Evolutionary conservation across 768 basidiomycete species (phyloP), one percentile per base, ranked within the genome.

Genomic region (Saitozyma podzolica): DNA sequence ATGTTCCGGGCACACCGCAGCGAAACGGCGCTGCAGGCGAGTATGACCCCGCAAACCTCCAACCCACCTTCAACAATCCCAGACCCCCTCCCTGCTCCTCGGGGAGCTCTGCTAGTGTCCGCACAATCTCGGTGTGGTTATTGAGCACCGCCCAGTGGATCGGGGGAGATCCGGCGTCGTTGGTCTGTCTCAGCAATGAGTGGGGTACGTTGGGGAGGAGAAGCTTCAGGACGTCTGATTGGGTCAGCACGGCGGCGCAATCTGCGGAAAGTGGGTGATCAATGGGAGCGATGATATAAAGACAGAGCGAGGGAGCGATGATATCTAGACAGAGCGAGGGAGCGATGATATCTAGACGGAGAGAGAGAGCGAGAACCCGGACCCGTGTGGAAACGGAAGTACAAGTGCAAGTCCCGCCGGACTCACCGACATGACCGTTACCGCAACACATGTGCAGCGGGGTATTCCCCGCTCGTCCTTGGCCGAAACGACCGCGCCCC

Each of bases 91-190:
- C 78, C 60, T 75, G 60, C 57, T 77, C 76, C 55, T 77, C 74
- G 40, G 76, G 66, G 47, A 72, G 41, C 45, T 79, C 74, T 13
- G 73, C 68, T 20, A 80, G 62, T 2, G 66, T 50, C 59, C 77
- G 69, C 8, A 78, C 78, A 56, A 72, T 62, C 20, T 61, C 74
- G 3, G 95, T 84, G 68, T 94, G 93, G 2, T 84, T 82, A 77
- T 96, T 97, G 47, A 92, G 78, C 2, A 89, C 86, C 0, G 93
- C 92, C 93, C 93, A 96, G 73, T 97, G 94, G 7, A 96, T 80
- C 8, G 94, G 84, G 2, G 90, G 94, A 29, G 93, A 94, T 56
- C 86, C 84, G 0, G 89, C 83, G 39, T 77, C 77, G 74, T 96
- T 97, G 62, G 84, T 85, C 0, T 82, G 81, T 2, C 86, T 80